phyloP scores from a whole-genome alignment of 805 yeast species.

The Pichia exigua region DNA sequence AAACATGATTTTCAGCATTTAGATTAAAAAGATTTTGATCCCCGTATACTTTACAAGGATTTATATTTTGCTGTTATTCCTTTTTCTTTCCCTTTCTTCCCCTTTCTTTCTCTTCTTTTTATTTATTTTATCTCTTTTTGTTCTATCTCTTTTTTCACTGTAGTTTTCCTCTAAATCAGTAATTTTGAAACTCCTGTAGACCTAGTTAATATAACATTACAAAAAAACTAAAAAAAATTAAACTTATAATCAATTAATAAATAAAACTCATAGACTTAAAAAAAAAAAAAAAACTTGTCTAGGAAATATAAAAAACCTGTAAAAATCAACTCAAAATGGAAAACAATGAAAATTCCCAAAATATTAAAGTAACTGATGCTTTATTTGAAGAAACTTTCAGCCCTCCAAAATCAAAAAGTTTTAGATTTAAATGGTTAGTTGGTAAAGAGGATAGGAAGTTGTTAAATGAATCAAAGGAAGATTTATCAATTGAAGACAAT shows the following conservation, averaged over 20 bases:
- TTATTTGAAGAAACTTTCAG: neutral
- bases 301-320: neutral
- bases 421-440: neutral
- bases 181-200: neutral
- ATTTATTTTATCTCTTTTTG: neutral
- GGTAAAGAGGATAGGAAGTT: neutral
- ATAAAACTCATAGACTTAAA: too few relatives aligned
- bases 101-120: neutral
- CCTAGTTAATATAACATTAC: neutral
- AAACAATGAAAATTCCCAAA: neutral
- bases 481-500: neutral
- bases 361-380: neutral
- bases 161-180: neutral
- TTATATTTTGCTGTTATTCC: neutral
- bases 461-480: neutral
- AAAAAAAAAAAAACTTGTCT: neutral
- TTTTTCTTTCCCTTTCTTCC: too few relatives aligned
- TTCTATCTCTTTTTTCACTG: neutral
- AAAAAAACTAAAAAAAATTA: neutral
- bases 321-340: neutral
- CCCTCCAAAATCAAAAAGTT: neutral
- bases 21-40: neutral
- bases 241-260: too few relatives aligned
- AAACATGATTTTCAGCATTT: too few relatives aligned
- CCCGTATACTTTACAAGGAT: neutral